Conservation (phyloP, 208 protist genomes). For the Crithidia sp. region DNA sequence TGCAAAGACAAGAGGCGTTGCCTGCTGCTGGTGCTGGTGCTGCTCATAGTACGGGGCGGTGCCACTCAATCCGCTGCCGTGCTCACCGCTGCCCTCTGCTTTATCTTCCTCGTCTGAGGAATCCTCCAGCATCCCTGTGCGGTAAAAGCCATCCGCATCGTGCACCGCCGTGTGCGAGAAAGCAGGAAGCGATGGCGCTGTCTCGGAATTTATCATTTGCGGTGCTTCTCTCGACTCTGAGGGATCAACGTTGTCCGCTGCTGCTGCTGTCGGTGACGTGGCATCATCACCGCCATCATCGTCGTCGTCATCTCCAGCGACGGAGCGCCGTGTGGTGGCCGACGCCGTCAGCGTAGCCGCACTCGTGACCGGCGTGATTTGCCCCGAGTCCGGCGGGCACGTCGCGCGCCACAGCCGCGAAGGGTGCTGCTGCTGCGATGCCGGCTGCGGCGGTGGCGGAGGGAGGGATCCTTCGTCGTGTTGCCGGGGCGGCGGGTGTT, state of each 20-base stretch:
- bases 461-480: background rate
- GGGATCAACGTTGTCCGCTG: background rate
- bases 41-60: background rate
- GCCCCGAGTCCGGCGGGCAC: slow-evolving; percentile 24
- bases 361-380: slow-evolving; percentile 9
- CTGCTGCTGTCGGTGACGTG: background rate
- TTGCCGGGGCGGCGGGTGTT: background rate
- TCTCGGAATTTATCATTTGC: too few relatives aligned
- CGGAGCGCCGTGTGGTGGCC: background rate
- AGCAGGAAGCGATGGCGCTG: too few relatives aligned
- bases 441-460: slow-evolving; percentile 7
- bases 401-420: slow-evolving; percentile 16
- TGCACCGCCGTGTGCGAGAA: too few relatives aligned
- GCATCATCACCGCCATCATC: background rate
- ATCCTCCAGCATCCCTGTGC: slow-evolving; percentile 21
- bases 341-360: slow-evolving; percentile 9
- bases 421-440: background rate
- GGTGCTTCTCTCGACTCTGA: background rate
- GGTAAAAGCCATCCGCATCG: slow-evolving; percentile 28
- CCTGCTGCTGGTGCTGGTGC: background rate
- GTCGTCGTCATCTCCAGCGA: background rate
- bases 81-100: too few relatives aligned
- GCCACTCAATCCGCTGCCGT: too few relatives aligned
- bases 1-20: too few relatives aligned
- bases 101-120: slow-evolving; percentile 15